A percentile compares a stretch with the other conserved stretches of the same genome.
phyloP scores from a whole-genome alignment of 108 stramenopile genomes.

The Stephanodiscus triporus region DNA sequence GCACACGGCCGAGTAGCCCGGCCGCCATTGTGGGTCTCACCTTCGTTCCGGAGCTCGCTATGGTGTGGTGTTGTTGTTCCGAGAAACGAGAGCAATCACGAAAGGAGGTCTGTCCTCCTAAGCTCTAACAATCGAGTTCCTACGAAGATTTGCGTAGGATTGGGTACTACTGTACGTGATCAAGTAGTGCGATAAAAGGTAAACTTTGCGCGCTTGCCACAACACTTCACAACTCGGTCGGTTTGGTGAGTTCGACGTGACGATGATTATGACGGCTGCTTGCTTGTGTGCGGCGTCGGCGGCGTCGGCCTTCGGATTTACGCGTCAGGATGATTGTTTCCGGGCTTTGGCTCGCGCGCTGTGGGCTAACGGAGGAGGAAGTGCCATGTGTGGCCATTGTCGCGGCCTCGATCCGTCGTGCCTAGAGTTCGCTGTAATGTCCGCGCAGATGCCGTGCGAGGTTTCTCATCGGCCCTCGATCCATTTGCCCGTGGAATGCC shows the following conservation, averaged over 20 bases:
- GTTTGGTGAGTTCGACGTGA: neutral
- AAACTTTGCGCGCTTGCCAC: no score
- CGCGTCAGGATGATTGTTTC: neutral
- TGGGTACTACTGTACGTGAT: constrained; percentile 4
- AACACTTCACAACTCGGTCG: neutral
- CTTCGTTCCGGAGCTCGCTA: neutral
- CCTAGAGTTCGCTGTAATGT: no score
- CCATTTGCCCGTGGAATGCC: neutral
- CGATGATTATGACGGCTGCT: no score
- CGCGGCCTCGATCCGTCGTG: neutral
- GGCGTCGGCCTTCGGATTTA: neutral
- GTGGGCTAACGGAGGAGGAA: constrained; percentile 7
- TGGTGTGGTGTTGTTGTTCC: neutral
- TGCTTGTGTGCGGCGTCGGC: neutral
- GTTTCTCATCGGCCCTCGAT: neutral
- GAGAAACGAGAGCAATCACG: no score
- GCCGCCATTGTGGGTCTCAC: constrained; percentile 22
- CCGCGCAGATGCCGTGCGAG: neutral
- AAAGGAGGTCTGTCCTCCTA: no score
- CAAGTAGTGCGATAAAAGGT: constrained; percentile 15
- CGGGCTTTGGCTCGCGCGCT: neutral
- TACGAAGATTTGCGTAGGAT: constrained; percentile 1
- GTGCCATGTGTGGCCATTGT: constrained; percentile 9
- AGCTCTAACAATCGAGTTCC: no score
- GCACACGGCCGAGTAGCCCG: no score